These are phyloP conservation scores for Leccinum ochraceum DNA, from an alignment of 768 basidiomycete genomes.

Conservation along the genomic window DNA sequence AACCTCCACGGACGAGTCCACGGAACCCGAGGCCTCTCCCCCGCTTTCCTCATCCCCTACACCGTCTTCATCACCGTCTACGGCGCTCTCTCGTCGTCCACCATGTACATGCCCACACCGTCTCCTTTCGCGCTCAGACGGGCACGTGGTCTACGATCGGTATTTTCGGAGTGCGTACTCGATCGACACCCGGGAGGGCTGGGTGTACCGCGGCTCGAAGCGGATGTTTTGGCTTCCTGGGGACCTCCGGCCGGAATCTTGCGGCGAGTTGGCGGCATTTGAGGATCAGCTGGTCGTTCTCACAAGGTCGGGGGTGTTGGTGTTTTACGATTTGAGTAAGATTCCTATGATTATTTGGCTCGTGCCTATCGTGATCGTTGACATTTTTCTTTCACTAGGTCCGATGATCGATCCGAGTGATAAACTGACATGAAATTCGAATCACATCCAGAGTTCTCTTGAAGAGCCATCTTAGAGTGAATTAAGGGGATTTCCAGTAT, in stretches of 20 bases:
- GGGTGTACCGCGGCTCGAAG: conserved; percentile 15
- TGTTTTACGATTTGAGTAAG: conserved; percentile 21
- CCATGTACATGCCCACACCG: conserved; percentile 6
- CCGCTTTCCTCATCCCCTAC: not conserved
- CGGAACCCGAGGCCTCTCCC: not conserved
- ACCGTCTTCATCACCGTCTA: not conserved
- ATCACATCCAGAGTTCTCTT: not conserved
- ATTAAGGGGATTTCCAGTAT: not conserved
- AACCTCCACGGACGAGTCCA: not conserved
- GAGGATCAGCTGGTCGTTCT: conserved; percentile 14
- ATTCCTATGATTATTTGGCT: not conserved
- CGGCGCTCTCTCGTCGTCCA: not conserved
- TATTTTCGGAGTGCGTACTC: conserved; percentile 19
- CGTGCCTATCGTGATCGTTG: not conserved
- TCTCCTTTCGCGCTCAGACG: conserved; percentile 17
- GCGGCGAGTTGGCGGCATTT: conserved; percentile 11
- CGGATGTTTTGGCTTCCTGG: conserved; percentile 21
- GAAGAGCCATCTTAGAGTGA: not conserved
- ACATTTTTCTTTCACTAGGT: not conserved
- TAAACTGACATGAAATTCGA: not conserved
- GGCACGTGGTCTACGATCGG: conserved; percentile 11
- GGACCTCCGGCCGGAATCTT: conserved; percentile 12
- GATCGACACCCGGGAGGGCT: conserved; percentile 14
- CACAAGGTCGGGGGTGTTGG: not conserved
- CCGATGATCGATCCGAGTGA: not conserved